phyloP scores from a whole-genome alignment of 2,329 filamentous ascomycete genomes.

The Xylaria multiplex region DNA sequence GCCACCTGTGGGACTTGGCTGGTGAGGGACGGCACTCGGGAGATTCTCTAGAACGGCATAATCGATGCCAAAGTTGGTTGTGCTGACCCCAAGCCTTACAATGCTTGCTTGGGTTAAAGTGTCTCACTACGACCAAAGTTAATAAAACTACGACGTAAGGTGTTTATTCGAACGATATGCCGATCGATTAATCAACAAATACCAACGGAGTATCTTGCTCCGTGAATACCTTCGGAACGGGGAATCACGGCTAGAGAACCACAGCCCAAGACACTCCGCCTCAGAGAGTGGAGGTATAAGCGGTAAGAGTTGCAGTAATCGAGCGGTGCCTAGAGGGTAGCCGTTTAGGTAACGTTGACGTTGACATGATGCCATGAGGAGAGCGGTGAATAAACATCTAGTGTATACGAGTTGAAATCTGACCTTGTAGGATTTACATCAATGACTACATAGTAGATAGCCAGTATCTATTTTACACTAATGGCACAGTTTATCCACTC shows the following conservation, averaged over 20 bases:
- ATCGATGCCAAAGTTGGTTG: background rate
- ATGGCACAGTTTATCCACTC: background rate
- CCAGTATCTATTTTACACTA: background rate
- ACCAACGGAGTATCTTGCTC: constrained; percentile 21
- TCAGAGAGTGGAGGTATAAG: no score
- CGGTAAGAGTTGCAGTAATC: no score
- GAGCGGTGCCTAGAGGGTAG: no score
- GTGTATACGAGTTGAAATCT: no score
- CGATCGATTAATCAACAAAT: constrained; percentile 1
- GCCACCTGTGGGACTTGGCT: background rate
- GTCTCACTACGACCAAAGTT: background rate
- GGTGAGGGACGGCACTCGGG: background rate
- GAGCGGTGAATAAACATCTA: no score
- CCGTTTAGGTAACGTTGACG: no score
- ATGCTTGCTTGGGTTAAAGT: constrained; percentile 9
- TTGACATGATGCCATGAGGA: no score
- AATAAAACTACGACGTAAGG: background rate
- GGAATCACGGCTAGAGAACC: background rate
- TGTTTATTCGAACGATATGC: constrained; percentile 9
- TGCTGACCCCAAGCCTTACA: background rate
- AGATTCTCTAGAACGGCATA: constrained; percentile 1
- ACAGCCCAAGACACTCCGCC: no score
- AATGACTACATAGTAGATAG: no score
- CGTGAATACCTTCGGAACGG: constrained; percentile 7
- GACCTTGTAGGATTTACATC: no score